These are phyloP conservation scores for Mycena vitilis DNA, from an alignment of 768 basidiomycete genomes.

Conservation along the genomic window DNA sequence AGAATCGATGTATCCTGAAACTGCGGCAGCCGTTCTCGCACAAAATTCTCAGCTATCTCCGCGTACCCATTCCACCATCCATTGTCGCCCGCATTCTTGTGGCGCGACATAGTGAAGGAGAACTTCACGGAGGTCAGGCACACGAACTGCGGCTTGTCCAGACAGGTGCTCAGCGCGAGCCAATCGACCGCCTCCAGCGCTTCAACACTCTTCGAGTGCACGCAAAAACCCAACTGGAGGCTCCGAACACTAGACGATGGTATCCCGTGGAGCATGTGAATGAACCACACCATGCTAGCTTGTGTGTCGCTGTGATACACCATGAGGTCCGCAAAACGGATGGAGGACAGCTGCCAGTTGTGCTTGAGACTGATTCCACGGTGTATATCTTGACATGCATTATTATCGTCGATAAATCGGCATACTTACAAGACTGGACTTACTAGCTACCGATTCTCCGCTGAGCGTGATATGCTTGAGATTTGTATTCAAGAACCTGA, in stretches of 20 bases:
- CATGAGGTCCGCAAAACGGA: slow-evolving; percentile 24
- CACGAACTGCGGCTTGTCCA: slow-evolving; percentile 22
- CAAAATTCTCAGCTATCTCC: slow-evolving; percentile 18
- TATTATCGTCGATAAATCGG: no score
- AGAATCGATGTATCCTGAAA: slow-evolving; percentile 22
- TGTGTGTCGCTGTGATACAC: slow-evolving; percentile 7
- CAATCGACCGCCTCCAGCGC: slow-evolving; percentile 19
- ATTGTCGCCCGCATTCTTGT: neutral
- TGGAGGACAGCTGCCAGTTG: slow-evolving; percentile 17
- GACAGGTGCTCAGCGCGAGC: slow-evolving; percentile 14
- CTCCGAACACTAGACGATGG: slow-evolving; percentile 3
- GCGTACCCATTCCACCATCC: slow-evolving; percentile 18
- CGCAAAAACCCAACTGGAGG: slow-evolving; percentile 16
- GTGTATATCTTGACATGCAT: slow-evolving; percentile 12
- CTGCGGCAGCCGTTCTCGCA: slow-evolving; percentile 20
- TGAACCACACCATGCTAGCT: slow-evolving; percentile 20
- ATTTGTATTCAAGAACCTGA: slow-evolving; percentile 15
- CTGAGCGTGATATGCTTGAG: slow-evolving; percentile 26
- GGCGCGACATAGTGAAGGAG: slow-evolving; percentile 18
- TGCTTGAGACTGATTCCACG: slow-evolving; percentile 23
- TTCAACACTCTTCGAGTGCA: slow-evolving; percentile 5
- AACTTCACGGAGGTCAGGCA: slow-evolving; percentile 17
- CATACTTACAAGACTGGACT: neutral
- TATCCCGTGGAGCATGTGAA: slow-evolving; percentile 16
- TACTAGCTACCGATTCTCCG: slow-evolving; percentile 26